Evolutionary conservation across 2,329 filamentous ascomycete genomes (phyloP).

Genomic region (Claviceps purpurea): DNA sequence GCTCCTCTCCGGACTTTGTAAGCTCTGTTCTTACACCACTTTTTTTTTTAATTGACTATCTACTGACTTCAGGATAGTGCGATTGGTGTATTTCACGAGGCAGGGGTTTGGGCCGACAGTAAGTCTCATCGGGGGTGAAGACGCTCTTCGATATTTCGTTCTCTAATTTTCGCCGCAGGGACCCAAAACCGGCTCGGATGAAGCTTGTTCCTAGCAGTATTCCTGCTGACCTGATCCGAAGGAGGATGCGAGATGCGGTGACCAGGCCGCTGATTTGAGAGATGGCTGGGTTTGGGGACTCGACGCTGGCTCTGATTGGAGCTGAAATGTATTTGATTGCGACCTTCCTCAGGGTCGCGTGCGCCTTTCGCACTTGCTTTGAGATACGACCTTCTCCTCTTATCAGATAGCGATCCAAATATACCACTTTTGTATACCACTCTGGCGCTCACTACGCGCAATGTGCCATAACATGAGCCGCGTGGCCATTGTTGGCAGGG

Average conservation of each 20-base stretch:
- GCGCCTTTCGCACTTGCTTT: neutral
- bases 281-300: neutral
- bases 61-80: constrained; percentile 26
- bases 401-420: constrained; percentile 2
- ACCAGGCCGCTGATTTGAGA: constrained; percentile 5
- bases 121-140: neutral
- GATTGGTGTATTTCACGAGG: constrained; percentile 27
- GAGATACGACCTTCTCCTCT: constrained; percentile 2
- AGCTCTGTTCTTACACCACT: constrained; percentile 16
- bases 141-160: neutral
- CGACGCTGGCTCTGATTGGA: too few species aligned
- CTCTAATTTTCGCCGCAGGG: neutral
- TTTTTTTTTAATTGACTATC: neutral
- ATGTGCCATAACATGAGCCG: neutral
- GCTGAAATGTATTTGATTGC: neutral
- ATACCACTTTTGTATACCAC: constrained; percentile 2
- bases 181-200: constrained; percentile 1
- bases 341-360: neutral
- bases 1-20: constrained; percentile 52
- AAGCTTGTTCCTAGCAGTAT: neutral
- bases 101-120: constrained; percentile 19
- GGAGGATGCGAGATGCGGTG: constrained; percentile 7
- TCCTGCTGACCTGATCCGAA: constrained; percentile 4
- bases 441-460: neutral
- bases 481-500: neutral